Conservation (phyloP, 2,329 filamentous ascomycete genomes). For the Juglanconis oblonga region DNA sequence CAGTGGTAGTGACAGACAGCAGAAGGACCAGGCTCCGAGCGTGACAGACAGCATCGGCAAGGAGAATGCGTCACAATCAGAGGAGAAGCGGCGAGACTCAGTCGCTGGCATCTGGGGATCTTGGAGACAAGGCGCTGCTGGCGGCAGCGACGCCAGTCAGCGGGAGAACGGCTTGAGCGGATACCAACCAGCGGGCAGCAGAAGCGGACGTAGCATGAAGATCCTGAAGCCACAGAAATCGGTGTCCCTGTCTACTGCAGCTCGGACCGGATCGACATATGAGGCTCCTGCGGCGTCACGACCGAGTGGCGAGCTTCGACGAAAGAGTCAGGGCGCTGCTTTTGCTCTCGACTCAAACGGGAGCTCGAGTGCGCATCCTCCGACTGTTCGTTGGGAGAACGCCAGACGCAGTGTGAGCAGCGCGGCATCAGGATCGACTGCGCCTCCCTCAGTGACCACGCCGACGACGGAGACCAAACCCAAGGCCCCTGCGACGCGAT, state of each 20-base stretch:
- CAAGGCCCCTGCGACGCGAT: slow-evolving; percentile 30
- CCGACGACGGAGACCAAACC: slow-evolving; percentile 33
- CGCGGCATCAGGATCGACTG: slow-evolving; percentile 24
- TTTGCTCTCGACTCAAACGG: slow-evolving; percentile 24
- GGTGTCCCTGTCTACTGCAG: slow-evolving; percentile 43
- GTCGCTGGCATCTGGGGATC: slow-evolving; percentile 65
- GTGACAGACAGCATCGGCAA: slow-evolving; percentile 28
- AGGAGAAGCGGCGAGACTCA: slow-evolving; percentile 40
- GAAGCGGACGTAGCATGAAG: slow-evolving; percentile 74
- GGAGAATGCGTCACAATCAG: slow-evolving; percentile 23
- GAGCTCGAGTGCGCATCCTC: slow-evolving; percentile 19
- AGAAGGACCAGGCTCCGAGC: slow-evolving; percentile 26
- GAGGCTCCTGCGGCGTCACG: slow-evolving; percentile 48
- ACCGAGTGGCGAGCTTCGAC: slow-evolving; percentile 46
- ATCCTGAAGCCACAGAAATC: slow-evolving; percentile 78
- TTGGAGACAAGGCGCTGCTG: slow-evolving; percentile 60
- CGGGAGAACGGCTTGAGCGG: slow-evolving; percentile 57
- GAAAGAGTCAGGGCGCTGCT: slow-evolving; percentile 49
- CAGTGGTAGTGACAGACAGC: slow-evolving; percentile 43
- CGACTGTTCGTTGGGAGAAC: slow-evolving; percentile 47
- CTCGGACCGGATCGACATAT: slow-evolving; percentile 48
- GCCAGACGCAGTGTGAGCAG: slow-evolving; percentile 46
- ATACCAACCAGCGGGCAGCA: slow-evolving; percentile 65
- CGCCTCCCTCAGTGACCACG: slow-evolving; percentile 16
- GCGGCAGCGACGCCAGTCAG: slow-evolving; percentile 49